Evolutionary conservation across 257 asterid species (phyloP).

Genomic region (Petunia axillaris): DNA sequence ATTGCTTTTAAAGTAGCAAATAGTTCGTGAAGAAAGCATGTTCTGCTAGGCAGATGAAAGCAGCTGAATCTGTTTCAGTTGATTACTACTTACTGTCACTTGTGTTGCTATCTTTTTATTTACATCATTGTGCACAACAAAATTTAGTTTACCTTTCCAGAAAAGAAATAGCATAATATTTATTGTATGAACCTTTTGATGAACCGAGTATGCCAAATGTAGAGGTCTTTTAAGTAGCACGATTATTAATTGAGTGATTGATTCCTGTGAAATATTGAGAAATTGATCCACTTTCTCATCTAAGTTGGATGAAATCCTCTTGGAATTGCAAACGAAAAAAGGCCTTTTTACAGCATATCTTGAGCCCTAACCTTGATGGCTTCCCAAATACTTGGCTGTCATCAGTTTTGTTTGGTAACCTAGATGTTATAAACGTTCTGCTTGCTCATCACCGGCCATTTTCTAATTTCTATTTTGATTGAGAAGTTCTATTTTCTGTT

Average conservation of each 20-base stretch:
- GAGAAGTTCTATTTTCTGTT: neutral
- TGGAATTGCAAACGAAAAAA: neutral
- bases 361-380: constrained; percentile 3
- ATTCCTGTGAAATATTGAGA: constrained; percentile 16
- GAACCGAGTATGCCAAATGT: neutral
- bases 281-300: neutral
- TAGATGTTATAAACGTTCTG: neutral
- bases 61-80: constrained; percentile 8
- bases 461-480: neutral
- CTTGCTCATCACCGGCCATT: neutral
- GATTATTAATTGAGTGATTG: neutral
- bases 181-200: constrained; percentile 6
- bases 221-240: neutral
- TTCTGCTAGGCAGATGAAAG: neutral
- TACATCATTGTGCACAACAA: neutral
- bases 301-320: neutral
- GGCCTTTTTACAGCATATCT: neutral
- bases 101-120: neutral
- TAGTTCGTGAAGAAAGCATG: neutral
- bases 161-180: no score
- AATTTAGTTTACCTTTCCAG: no score
- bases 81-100: constrained; percentile 5
- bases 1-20: constrained; percentile 3
- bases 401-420: neutral
- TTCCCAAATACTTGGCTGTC: neutral